Evolutionary conservation across 1,284 basidiomycete species (phyloP), one percentile per base, ranked within the genome.

Genomic region (Gastroboletus turbinatus): DNA sequence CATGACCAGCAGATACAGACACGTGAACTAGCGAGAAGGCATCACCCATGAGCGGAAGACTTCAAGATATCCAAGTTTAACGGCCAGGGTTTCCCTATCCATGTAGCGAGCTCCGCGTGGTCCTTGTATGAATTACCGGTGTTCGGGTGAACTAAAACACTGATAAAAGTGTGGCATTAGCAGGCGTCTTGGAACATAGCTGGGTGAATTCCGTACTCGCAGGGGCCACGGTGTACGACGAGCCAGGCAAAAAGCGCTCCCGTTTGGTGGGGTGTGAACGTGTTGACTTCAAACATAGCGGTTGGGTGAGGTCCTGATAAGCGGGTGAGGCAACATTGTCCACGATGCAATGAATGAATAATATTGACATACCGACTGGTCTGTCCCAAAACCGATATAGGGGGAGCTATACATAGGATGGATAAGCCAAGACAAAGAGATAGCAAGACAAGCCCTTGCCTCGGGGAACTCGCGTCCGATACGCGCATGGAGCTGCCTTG

Each of bases 121-220:
- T 90, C 89, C 55, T 61, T 76, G 60, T 77, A 73, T 2, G 76
- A 53, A 60, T 88, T 73, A 32, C 78, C 75, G 4, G 88, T 90
- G 70, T 91, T 90, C 0, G 88, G 88, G 69, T 91, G 87, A 57
- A 90, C 75, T 13, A 89, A 75, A 7, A 90, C 87, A 21, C 87
- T 88, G 62, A 7, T 33, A 46, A 35, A 27, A 1, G 19, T 17
- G 11, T 27, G 39, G 36, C 1, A 36, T 66, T 7, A 67, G 51
- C 19, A 29, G 43, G 5, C 27, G 5, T 23, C 4, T 10, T 5
- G 23, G 17, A 17, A 17, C 3, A 19, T 10, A 4, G 21, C 25
- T 25, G 42, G 29, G 7, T 23, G 42, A 10, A 49, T n/a, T 3
- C 30, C 71, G 7, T 47, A 73, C 67, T 72, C 69, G 69, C 70